Percentiles rank a stretch among this genome's conserved stretches.
These are phyloP conservation scores for Citropsis articulata DNA, from an alignment of 345 rosid species.

Conservation along the genomic window DNA sequence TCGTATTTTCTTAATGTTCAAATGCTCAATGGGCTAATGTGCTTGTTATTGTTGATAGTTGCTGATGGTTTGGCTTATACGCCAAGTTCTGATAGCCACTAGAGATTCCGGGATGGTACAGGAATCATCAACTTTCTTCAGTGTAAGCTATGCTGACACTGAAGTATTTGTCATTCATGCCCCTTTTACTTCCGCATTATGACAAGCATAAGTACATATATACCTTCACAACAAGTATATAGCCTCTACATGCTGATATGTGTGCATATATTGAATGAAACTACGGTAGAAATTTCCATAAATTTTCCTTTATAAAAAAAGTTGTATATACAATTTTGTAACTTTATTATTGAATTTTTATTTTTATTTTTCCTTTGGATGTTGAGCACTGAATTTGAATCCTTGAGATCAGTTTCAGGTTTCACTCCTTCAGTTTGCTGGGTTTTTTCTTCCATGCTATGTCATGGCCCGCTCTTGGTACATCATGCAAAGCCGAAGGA, in stretches of 20 bases:
- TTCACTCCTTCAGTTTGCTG: conserved; percentile 58
- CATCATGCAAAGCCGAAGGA: conserved; percentile 48
- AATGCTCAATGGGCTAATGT: conserved; percentile 4
- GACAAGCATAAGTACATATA: not conserved
- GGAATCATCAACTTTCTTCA: conserved; percentile 41
- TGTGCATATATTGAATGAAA: not conserved
- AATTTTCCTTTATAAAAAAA: not conserved
- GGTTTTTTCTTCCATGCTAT: conserved; percentile 59
- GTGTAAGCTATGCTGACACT: conserved; percentile 27
- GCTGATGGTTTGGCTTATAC: conserved; percentile 52
- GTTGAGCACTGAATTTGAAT: conserved; percentile 6
- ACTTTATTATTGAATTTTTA: not conserved
- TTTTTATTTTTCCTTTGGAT: not conserved
- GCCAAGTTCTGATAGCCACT: conserved; percentile 47
- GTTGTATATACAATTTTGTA: not conserved
- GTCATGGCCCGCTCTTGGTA: conserved; percentile 57
- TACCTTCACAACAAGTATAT: not conserved
- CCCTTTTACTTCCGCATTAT: not conserved
- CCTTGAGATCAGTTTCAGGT: conserved; percentile 48
- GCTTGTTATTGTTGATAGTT: conserved; percentile 31
- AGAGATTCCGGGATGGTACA: conserved; percentile 41
- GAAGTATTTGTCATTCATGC: not conserved
- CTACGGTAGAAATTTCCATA: not conserved
- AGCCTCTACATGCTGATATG: not conserved
- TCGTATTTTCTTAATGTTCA: not conserved